phyloP scores from a whole-genome alignment of 2,329 filamentous ascomycete species.

The Whalleya microplaca region DNA sequence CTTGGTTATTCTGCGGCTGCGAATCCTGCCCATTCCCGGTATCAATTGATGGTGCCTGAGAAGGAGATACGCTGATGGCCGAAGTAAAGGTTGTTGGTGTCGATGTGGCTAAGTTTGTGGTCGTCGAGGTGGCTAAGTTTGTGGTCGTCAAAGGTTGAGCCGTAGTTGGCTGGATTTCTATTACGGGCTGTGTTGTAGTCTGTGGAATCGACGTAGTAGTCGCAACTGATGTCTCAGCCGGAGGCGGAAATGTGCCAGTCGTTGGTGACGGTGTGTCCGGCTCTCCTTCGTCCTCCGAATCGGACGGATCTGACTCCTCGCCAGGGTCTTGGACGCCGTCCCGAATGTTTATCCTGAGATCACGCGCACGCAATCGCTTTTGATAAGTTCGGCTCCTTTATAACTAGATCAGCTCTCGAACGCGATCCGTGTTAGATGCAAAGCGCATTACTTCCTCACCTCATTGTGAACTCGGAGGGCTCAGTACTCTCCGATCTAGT shows the following conservation, averaged over 20 bases:
- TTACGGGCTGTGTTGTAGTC: slow-evolving; percentile 2
- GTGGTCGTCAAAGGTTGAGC: background rate
- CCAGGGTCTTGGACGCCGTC: slow-evolving; percentile 4
- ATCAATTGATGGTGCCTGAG: background rate
- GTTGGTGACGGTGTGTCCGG: slow-evolving; percentile 20
- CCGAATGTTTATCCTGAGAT: slow-evolving; percentile 15
- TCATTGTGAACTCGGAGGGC: slow-evolving; percentile 9
- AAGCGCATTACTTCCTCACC: slow-evolving; percentile 5
- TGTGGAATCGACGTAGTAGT: background rate
- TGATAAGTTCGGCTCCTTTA: slow-evolving; percentile 14
- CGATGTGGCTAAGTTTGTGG: background rate
- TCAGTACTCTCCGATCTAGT: background rate
- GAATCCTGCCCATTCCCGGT: background rate
- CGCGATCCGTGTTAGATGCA: background rate
- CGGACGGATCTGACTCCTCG: slow-evolving; percentile 8
- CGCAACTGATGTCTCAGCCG: background rate
- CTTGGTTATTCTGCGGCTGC: slow-evolving; percentile 3
- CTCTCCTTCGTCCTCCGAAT: slow-evolving; percentile 16
- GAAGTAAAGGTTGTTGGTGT: background rate
- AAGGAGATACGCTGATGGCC: background rate
- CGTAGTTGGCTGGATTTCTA: background rate
- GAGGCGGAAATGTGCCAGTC: slow-evolving; percentile 8
- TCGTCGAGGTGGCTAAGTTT: background rate
- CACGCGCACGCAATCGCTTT: slow-evolving; percentile 19
- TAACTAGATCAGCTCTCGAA: slow-evolving; percentile 5